Conservation (phyloP, 345 rosid genomes). For the Salix brachista region DNA sequence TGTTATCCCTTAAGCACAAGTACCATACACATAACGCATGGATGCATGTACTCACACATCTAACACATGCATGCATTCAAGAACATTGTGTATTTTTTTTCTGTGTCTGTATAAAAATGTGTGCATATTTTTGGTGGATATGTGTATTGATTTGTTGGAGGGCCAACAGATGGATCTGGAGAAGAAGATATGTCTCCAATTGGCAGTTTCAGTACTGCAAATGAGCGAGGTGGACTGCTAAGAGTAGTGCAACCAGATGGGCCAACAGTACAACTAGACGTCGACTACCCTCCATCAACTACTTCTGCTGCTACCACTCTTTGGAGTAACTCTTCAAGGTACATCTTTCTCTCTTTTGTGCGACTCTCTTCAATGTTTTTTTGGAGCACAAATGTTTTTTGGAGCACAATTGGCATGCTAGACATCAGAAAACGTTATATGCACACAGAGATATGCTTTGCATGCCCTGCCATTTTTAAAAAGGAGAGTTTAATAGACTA, state of each 20-base stretch:
- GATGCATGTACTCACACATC: not conserved
- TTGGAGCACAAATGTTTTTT: not conserved
- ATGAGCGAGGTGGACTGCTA: slow-evolving; percentile 25
- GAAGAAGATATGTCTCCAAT: slow-evolving; percentile 59
- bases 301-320: slow-evolving; percentile 31
- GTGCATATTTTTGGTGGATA: not conserved
- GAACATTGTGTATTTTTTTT: not conserved
- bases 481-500: not conserved
- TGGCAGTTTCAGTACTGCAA: slow-evolving; percentile 25
- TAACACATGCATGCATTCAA: not conserved
- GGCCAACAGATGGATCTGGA: slow-evolving; percentile 72
- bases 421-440: no score
- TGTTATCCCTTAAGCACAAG: not conserved
- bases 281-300: slow-evolving; percentile 34
- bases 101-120: not conserved
- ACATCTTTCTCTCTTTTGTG: slow-evolving; percentile 1
- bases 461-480: not conserved
- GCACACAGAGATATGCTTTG: no score
- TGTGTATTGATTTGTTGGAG: slow-evolving; percentile 10
- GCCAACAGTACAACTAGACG: slow-evolving; percentile 39
- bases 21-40: not conserved
- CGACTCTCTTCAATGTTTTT: not conserved
- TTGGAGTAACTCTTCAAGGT: slow-evolving; percentile 85
- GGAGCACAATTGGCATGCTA: not conserved
- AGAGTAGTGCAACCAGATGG: slow-evolving; percentile 40